These are phyloP conservation scores for Candida awuae DNA, from an alignment of 805 yeast species.

Conservation along the genomic window DNA sequence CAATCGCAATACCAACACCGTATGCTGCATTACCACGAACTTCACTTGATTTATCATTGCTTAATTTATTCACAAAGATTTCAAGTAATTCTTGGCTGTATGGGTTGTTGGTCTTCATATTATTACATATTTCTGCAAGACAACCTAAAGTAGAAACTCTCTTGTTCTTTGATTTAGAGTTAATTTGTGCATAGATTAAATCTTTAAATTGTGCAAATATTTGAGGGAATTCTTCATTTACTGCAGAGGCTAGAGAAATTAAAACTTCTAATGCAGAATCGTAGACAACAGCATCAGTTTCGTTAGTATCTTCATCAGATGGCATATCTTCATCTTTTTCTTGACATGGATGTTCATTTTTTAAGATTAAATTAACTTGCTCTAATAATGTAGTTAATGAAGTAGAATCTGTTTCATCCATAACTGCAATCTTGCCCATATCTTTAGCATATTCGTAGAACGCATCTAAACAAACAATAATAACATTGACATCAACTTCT, in stretches of 20 bases:
- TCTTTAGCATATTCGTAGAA: constrained; percentile 57
- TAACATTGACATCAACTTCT: constrained; percentile 81
- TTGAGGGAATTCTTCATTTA: constrained; percentile 67
- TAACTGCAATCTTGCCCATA: constrained; percentile 67
- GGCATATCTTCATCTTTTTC: constrained; percentile 40
- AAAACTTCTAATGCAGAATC: constrained; percentile 84
- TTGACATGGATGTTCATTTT: constrained; percentile 81
- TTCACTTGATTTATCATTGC: constrained; percentile 71
- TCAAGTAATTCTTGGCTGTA: constrained; percentile 63
- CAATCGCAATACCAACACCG: constrained; percentile 78
- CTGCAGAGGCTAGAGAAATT: constrained; percentile 64
- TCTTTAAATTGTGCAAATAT: constrained; percentile 69
- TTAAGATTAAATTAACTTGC: constrained; percentile 63
- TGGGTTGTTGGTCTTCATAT: constrained; percentile 60
- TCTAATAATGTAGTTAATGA: constrained; percentile 61
- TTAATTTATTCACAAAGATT: constrained; percentile 58
- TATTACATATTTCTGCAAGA: constrained; percentile 78
- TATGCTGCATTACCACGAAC: constrained; percentile 94
- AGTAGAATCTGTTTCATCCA: constrained; percentile 49
- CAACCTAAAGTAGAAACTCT: constrained; percentile 84
- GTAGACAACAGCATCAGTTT: constrained; percentile 58
- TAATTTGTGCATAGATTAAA: constrained; percentile 47
- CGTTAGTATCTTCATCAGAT: constrained; percentile 43
- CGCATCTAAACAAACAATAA: constrained; percentile 67
- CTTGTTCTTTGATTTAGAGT: constrained; percentile 59